Conservation (phyloP, 2,329 filamentous ascomycete species). For the Lasiodiplodia hormozganensis region DNA sequence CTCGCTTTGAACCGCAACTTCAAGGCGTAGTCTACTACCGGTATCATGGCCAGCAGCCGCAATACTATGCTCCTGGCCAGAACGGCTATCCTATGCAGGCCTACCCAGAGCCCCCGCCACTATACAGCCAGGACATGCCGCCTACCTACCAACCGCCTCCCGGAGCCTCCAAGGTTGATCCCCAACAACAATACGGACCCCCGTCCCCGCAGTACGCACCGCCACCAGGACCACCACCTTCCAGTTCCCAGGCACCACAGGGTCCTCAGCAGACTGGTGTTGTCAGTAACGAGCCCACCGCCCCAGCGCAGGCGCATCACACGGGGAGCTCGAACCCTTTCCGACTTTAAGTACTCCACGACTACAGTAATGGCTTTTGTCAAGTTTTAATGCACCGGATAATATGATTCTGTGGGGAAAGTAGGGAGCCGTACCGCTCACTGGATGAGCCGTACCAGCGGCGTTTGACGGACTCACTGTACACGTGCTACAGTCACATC, state of each 20-base stretch:
- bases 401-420: neutral
- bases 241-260: neutral
- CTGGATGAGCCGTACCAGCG: slow-evolving; percentile 11
- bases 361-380: neutral
- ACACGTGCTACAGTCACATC: slow-evolving; percentile 4
- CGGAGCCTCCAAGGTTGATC: slow-evolving; percentile 40
- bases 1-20: slow-evolving; percentile 43
- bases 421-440: slow-evolving; percentile 1
- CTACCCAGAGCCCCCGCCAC: slow-evolving; percentile 38
- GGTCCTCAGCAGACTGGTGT: slow-evolving; percentile 17
- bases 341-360: slow-evolving; percentile 2
- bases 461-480: slow-evolving; percentile 5
- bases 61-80: slow-evolving; percentile 35
- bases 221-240: slow-evolving; percentile 18
- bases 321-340: slow-evolving; percentile 26
- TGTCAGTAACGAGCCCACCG: slow-evolving; percentile 6
- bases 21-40: slow-evolving; percentile 49
- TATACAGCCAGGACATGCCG: slow-evolving; percentile 45
- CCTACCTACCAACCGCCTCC: slow-evolving; percentile 42
- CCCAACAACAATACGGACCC: slow-evolving; percentile 35
- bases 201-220: slow-evolving; percentile 9
- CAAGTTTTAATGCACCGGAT: neutral
- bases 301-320: slow-evolving; percentile 24
- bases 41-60: slow-evolving; percentile 31
- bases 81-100: slow-evolving; percentile 7